Base-by-base conservation (phyloP, 306 rosid species). In the Casuarina cunninghamiana region DNA sequence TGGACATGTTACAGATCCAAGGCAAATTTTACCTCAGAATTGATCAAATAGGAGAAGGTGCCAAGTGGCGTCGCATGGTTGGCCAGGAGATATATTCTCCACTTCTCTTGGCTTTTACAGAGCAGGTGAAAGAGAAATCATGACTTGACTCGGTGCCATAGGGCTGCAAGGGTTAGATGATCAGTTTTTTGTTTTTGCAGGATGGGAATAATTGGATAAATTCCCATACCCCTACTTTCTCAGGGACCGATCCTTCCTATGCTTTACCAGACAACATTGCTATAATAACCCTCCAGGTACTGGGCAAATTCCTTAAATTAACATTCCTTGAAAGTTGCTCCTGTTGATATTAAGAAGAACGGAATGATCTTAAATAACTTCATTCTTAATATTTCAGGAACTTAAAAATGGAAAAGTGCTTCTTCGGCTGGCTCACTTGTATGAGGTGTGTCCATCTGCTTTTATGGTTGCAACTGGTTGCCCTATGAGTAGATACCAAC, bases 71-170 rank as follows among this genome's bases (percentile, higher is more conserved):
- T 77, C 93, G 99, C 53, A 79, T 93, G 57, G 83, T 87, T 80
- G 99, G 97, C 74, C 99, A 95, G 83, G 96, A 95, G 89, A 89
- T 91, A 79, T 95, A 83, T 85, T 91, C 97, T 1, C 97, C 99
- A 0, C 85, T 95, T 42, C 97, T 95, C 66, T 78, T 95, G 74
- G 99, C 97, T 71, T 93, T 95, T 85, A 46, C 97, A 43, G 90
- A 91, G 82, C 90, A 89, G 87, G 89, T 88, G 70, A 79, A 71
- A 55, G 77, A 79, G 45, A 51, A 39, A 16, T 75, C 43, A 75
- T 39, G 50, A 66, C 35, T 54, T 78, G 70, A 60, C 15, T 71
- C 76, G 3, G 3, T 8, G 35, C 13, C 32, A 21, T 53, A n/a
- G 42, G 35, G 49, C 42, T 68, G 48, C 65, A 61, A 41, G 17